Evolutionary conservation across 352 stramenopile genomes (phyloP).

Genomic region (Elongisporangium prolatum): DNA sequence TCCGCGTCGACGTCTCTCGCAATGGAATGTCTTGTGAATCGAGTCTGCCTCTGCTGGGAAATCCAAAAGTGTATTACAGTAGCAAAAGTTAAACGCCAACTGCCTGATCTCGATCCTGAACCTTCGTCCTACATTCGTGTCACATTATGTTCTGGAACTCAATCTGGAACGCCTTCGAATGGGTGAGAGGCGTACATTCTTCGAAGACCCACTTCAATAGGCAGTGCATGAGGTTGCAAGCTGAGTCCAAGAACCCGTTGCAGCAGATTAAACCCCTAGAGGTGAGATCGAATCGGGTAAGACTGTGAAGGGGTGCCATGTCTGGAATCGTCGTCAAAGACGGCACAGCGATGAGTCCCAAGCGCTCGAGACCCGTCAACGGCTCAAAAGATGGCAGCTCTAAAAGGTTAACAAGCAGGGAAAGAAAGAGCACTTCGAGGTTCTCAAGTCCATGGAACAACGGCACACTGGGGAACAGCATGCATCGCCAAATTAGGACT

Average conservation of each 20-base stretch:
- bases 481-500: not conserved
- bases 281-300: not conserved
- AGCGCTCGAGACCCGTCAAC: not conserved
- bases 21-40: too few species aligned
- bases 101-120: too few species aligned
- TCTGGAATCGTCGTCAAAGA: not conserved
- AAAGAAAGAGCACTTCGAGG: not conserved
- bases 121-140: too few species aligned
- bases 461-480: too few species aligned
- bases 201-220: too few species aligned
- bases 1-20: too few species aligned
- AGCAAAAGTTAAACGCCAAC: too few species aligned
- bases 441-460: not conserved
- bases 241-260: not conserved
- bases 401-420: not conserved
- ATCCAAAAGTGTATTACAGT: too few species aligned
- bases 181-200: too few species aligned
- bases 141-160: too few species aligned
- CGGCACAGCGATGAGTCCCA: not conserved
- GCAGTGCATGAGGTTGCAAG: constrained; percentile 27
- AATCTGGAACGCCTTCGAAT: too few species aligned
- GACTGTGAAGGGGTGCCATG: not conserved
- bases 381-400: not conserved
- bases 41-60: too few species aligned
- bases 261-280: not conserved